These are phyloP conservation scores for Hordeum pubiflorum DNA, from an alignment of 202 grass and related monocot species.

Conservation along the genomic window DNA sequence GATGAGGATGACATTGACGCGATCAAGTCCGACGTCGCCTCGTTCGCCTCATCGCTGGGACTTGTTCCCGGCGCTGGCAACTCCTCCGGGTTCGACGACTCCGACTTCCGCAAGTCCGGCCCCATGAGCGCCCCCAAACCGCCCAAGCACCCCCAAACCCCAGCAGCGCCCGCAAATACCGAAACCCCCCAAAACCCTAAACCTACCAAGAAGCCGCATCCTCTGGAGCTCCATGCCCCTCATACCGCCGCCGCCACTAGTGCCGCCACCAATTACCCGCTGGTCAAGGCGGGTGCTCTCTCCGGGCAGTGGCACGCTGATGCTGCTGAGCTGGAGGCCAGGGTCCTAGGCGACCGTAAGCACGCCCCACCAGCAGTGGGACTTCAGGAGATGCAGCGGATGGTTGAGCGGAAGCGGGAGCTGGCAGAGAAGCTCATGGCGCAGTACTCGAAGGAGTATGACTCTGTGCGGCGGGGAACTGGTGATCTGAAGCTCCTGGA, in stretches of 20 bases:
- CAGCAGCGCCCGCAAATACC: not conserved
- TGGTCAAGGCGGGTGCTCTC: slow-evolving; percentile 54
- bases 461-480: slow-evolving; percentile 37
- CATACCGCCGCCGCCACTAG: not conserved
- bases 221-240: slow-evolving; percentile 49
- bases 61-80: slow-evolving; percentile 29
- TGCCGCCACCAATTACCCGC: slow-evolving; percentile 34
- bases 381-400: slow-evolving; percentile 56
- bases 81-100: slow-evolving; percentile 80
- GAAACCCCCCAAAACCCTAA: slow-evolving; percentile 3
- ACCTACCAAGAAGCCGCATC: slow-evolving; percentile 64
- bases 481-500: slow-evolving; percentile 81
- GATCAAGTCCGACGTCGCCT: slow-evolving; percentile 78
- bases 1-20: slow-evolving; percentile 39
- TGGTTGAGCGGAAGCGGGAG: slow-evolving; percentile 59
- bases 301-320: slow-evolving; percentile 69
- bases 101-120: slow-evolving; percentile 77
- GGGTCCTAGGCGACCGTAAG: slow-evolving; percentile 39
- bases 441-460: slow-evolving; percentile 72
- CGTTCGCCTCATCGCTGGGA: slow-evolving; percentile 82
- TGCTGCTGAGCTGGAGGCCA: slow-evolving; percentile 56
- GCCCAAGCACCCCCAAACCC: not conserved
- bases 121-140: slow-evolving; percentile 41
- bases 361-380: slow-evolving; percentile 30
- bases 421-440: slow-evolving; percentile 66